phyloP scores from a whole-genome alignment of 805 yeast species.

The Ogataea methylovora region DNA sequence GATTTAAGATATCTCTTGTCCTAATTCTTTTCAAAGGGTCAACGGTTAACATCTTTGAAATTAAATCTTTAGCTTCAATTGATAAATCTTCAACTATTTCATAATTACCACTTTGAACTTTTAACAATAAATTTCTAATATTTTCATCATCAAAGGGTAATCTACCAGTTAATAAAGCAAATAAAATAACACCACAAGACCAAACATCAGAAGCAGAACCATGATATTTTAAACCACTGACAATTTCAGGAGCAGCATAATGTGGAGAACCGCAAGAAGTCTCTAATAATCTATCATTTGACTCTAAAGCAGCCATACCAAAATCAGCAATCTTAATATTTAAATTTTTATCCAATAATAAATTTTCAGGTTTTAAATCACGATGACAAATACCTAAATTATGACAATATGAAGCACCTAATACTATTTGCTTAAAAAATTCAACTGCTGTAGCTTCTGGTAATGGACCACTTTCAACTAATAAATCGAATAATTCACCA shows the following conservation, averaged over 20 bases:
- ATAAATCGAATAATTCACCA: conserved; percentile 89
- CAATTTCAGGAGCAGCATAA: conserved; percentile 97
- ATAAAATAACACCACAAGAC: conserved; percentile 95
- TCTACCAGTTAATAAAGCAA: conserved; percentile 91
- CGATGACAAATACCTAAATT: conserved; percentile 66
- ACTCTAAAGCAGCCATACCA: conserved; percentile 97
- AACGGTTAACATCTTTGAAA: conserved; percentile 71
- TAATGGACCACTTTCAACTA: conserved; percentile 81
- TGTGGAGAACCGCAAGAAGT: conserved; percentile 98
- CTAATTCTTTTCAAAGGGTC: conserved; percentile 76
- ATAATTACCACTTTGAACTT: conserved; percentile 87
- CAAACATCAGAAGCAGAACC: conserved; percentile 97
- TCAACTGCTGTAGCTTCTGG: conserved; percentile 86
- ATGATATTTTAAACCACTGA: conserved; percentile 89
- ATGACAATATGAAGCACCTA: conserved; percentile 63
- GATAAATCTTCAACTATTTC: conserved; percentile 77
- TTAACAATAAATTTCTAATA: conserved; percentile 75
- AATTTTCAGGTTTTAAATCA: conserved; percentile 75
- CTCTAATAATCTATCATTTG: conserved; percentile 71
- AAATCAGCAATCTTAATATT: conserved; percentile 96
- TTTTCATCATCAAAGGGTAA: conserved; percentile 96
- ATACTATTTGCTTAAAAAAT: conserved; percentile 69
- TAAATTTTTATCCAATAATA: conserved; percentile 69
- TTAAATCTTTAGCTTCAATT: conserved; percentile 79
- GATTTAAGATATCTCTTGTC: conserved; percentile 67